phyloP scores from a whole-genome alignment of 352 stramenopile species.

The Aphanomyces astaci region DNA sequence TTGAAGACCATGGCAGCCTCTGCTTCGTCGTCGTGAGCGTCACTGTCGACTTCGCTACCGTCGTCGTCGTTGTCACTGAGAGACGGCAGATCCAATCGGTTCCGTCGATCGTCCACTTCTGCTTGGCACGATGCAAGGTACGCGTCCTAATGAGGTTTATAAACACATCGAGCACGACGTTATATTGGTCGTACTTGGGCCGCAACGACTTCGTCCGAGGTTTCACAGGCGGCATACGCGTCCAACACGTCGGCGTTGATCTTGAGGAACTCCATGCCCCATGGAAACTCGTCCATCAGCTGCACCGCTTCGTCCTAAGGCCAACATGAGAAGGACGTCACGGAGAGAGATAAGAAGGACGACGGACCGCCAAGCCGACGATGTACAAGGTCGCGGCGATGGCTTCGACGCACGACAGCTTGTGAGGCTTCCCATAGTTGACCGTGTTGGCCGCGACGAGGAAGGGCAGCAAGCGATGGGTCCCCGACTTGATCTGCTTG shows the following conservation, averaged over 20 bases:
- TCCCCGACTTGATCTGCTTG: slow-evolving; percentile 87
- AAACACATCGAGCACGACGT: background rate
- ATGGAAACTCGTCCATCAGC: slow-evolving; percentile 91
- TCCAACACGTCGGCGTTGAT: slow-evolving; percentile 92
- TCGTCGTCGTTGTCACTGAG: slow-evolving; percentile 52
- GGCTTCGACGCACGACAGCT: slow-evolving; percentile 96
- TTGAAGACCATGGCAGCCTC: background rate
- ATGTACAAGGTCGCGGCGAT: slow-evolving; percentile 97
- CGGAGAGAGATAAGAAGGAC: background rate
- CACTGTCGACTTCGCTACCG: slow-evolving; percentile 33
- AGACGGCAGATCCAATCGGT: slow-evolving; percentile 50
- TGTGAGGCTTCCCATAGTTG: slow-evolving; percentile 96
- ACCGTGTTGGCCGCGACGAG: slow-evolving; percentile 97
- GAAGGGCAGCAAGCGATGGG: slow-evolving; percentile 95
- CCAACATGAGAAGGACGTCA: background rate
- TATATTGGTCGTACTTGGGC: slow-evolving; percentile 41
- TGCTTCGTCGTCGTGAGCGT: background rate
- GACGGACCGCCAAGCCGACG: slow-evolving; percentile 63
- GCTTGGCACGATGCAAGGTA: slow-evolving; percentile 59
- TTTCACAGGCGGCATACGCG: slow-evolving; percentile 68
- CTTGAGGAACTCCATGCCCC: slow-evolving; percentile 89
- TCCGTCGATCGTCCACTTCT: slow-evolving; percentile 45
- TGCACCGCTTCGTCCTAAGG: slow-evolving; percentile 72
- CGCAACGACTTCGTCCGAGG: slow-evolving; percentile 59
- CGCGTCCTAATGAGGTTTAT: slow-evolving; percentile 35